Conservation (phyloP, 805 yeast species). For the Candida maltosa region DNA sequence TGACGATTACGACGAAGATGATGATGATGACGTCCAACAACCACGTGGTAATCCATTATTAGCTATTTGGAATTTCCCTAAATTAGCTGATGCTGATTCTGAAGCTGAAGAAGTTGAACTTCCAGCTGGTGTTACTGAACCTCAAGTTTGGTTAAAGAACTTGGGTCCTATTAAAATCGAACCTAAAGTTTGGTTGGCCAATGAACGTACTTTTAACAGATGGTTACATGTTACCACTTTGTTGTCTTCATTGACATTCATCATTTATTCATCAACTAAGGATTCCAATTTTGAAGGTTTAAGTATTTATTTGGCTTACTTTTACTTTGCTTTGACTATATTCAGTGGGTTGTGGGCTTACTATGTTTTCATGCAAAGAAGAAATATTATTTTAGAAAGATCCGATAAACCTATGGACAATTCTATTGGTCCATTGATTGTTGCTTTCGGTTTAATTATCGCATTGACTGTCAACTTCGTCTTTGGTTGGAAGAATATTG, state of each 20-base stretch:
- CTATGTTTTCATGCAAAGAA: conserved; percentile 65
- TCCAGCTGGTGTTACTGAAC: conserved; percentile 88
- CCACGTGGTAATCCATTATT: conserved; percentile 10
- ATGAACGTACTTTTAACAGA: conserved; percentile 93
- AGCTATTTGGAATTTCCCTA: conserved; percentile 25
- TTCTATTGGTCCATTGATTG: conserved; percentile 80
- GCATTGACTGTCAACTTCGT: conserved; percentile 72
- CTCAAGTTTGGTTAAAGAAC: conserved; percentile 74
- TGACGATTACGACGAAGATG: conserved; percentile 29
- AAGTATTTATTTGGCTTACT: conserved; percentile 71
- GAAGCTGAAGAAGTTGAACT: conserved; percentile 80
- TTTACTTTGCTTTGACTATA: conserved; percentile 75
- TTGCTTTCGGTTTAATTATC: conserved; percentile 64
- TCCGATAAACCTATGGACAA: conserved; percentile 88
- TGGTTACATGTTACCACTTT: conserved; percentile 91
- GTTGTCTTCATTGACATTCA: conserved; percentile 79
- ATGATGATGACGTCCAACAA: conserved; percentile 8
- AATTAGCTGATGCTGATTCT: conserved; percentile 64
- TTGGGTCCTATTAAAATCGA: conserved; percentile 92
- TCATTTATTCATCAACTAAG: conserved; percentile 73
- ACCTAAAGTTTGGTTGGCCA: conserved; percentile 97
- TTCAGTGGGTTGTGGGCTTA: conserved; percentile 92
- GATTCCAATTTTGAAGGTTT: conserved; percentile 60
- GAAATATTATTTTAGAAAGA: conserved; percentile 71
- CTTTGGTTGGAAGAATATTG: conserved; percentile 46